phyloP scores from a whole-genome alignment of 2,329 filamentous ascomycete genomes.

The Diaporthe sp. region DNA sequence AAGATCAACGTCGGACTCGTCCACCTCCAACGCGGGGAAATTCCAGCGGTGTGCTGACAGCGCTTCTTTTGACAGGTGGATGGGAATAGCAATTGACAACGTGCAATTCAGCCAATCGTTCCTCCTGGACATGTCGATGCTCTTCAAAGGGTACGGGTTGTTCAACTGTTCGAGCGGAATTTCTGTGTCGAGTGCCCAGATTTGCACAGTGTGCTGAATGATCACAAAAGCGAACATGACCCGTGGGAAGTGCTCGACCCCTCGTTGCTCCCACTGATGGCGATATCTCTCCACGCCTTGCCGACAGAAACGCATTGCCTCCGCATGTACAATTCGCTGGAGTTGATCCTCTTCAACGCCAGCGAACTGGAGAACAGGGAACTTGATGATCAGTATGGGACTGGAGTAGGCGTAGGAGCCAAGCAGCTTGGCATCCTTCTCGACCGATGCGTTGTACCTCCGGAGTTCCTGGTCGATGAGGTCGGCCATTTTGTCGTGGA shows the following conservation, averaged over 20 bases:
- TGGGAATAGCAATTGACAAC: slow-evolving; percentile 52
- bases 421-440: slow-evolving; percentile 49
- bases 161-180: neutral
- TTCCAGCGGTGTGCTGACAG: slow-evolving; percentile 42
- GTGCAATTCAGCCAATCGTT: slow-evolving; percentile 54
- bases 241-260: slow-evolving; percentile 45
- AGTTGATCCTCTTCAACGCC: neutral
- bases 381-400: slow-evolving; percentile 36
- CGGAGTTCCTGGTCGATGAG: slow-evolving; percentile 49
- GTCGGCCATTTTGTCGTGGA: slow-evolving; percentile 47
- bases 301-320: slow-evolving; percentile 36
- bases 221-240: slow-evolving; percentile 61
- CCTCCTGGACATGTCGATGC: slow-evolving; percentile 50
- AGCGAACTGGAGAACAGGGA: neutral
- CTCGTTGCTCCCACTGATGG: slow-evolving; percentile 29
- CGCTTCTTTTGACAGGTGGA: slow-evolving; percentile 51
- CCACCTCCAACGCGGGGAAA: slow-evolving; percentile 30
- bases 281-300: slow-evolving; percentile 41
- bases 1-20: slow-evolving; percentile 45
- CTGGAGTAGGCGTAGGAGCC: slow-evolving; percentile 39
- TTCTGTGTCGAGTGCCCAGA: slow-evolving; percentile 59
- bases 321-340: neutral
- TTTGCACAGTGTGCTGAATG: slow-evolving; percentile 62
- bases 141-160: slow-evolving; percentile 47
- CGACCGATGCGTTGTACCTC: slow-evolving; percentile 52